A percentile compares a stretch with the other conserved stretches of the same genome.
Evolutionary conservation across 129 eudicot species (phyloP).

Genomic region (Deinandra increscens): DNA sequence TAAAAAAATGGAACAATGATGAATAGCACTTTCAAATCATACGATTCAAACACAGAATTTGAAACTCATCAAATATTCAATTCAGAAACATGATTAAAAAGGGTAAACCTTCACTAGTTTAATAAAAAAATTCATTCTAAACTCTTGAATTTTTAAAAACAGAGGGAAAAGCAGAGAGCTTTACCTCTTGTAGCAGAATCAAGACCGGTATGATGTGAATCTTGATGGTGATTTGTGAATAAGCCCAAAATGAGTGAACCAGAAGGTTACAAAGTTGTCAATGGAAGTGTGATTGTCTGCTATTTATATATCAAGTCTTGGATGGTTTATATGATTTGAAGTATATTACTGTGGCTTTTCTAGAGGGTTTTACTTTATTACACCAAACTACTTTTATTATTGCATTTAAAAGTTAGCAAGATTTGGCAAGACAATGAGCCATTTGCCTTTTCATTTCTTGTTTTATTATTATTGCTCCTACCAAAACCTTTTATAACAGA

Average conservation of each 20-base stretch:
- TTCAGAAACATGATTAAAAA: slow-evolving; percentile 21
- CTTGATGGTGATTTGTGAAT: slow-evolving; percentile 18
- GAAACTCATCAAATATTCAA: slow-evolving; percentile 24
- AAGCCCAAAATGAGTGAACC: slow-evolving; percentile 23
- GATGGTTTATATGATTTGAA: slow-evolving; percentile 21
- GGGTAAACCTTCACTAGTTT: neutral
- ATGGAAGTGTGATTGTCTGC: slow-evolving; percentile 19
- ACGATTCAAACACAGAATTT: slow-evolving; percentile 11
- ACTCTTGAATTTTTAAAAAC: neutral
- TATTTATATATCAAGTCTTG: slow-evolving; percentile 32
- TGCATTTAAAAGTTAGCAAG: slow-evolving; percentile 38
- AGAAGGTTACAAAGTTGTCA: slow-evolving; percentile 32
- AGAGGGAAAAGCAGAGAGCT: slow-evolving; percentile 8
- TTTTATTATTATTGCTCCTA: slow-evolving; percentile 25
- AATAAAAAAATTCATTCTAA: neutral
- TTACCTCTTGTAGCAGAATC: slow-evolving; percentile 29
- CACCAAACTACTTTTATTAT: slow-evolving; percentile 29
- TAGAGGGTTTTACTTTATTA: slow-evolving; percentile 33
- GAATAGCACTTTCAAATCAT: slow-evolving; percentile 10
- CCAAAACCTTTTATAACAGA: slow-evolving; percentile 23
- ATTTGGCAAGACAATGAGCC: slow-evolving; percentile 39
- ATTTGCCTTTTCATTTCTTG: slow-evolving; percentile 32
- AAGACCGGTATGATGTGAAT: slow-evolving; percentile 22
- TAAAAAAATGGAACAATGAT: slow-evolving; percentile 22
- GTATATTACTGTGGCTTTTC: slow-evolving; percentile 19